Evolutionary conservation across 2,329 filamentous ascomycete species (phyloP).

Genomic region (Epichloe brachyelytri): DNA sequence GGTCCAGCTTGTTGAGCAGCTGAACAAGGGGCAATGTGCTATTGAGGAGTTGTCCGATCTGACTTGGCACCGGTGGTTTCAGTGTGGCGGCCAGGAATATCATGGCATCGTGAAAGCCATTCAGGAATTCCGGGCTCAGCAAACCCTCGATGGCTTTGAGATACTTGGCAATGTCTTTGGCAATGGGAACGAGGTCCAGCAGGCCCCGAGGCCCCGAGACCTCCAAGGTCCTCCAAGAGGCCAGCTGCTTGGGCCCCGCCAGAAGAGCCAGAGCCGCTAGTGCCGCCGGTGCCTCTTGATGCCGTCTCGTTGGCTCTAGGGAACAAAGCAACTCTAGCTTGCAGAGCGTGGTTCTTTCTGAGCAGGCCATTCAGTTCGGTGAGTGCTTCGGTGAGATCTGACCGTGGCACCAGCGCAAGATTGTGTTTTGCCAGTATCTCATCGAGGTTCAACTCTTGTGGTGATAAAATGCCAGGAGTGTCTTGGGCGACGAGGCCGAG

Average conservation of each 20-base stretch:
- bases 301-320: slow-evolving; percentile 1
- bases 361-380: slow-evolving; percentile 29
- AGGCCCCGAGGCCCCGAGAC: slow-evolving; percentile 9
- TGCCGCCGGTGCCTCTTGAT: background rate
- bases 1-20: slow-evolving; percentile 19
- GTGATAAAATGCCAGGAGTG: slow-evolving; percentile 11
- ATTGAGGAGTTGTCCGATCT: slow-evolving; percentile 16
- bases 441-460: slow-evolving; percentile 25
- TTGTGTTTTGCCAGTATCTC: slow-evolving; percentile 30
- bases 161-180: slow-evolving; percentile 15
- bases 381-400: slow-evolving; percentile 31
- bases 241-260: background rate
- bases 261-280: background rate
- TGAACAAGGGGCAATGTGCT: slow-evolving; percentile 18
- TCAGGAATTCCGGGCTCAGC: slow-evolving; percentile 25
- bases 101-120: slow-evolving; percentile 28
- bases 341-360: slow-evolving; percentile 14
- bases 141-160: slow-evolving; percentile 10
- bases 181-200: slow-evolving; percentile 9
- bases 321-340: slow-evolving; percentile 1
- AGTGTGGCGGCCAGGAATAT: slow-evolving; percentile 25
- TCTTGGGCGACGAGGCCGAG: slow-evolving; percentile 19
- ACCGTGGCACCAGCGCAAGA: slow-evolving; percentile 30
- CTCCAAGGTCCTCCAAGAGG: slow-evolving; percentile 9
- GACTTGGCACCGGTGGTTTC: slow-evolving; percentile 22